Evolutionary conservation across 108 stramenopile species (phyloP).

Genomic region (Pseudonitzschia pungens): DNA sequence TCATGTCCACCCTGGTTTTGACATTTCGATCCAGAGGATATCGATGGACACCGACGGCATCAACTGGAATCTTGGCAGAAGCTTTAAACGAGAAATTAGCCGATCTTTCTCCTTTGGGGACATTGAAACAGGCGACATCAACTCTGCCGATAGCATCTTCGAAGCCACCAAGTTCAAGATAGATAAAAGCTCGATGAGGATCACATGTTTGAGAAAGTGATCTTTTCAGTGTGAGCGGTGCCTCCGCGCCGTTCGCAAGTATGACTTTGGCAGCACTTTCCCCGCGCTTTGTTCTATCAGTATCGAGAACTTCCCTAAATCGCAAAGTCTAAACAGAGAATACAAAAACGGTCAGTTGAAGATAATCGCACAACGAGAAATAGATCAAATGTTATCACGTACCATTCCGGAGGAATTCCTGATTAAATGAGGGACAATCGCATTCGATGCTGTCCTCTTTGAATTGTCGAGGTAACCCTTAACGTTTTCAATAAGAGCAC

Average conservation of each 20-base stretch:
- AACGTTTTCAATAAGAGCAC: slow-evolving; percentile 66
- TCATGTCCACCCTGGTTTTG: slow-evolving; percentile 15
- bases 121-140: slow-evolving; percentile 29
- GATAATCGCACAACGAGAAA: background rate
- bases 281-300: slow-evolving; percentile 38
- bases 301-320: slow-evolving; percentile 46
- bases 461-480: slow-evolving; percentile 30
- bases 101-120: slow-evolving; percentile 32
- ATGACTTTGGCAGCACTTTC: slow-evolving; percentile 34
- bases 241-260: slow-evolving; percentile 35
- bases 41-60: slow-evolving; percentile 57
- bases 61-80: slow-evolving; percentile 53
- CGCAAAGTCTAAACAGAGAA: slow-evolving; percentile 38
- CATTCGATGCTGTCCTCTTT: slow-evolving; percentile 16
- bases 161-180: slow-evolving; percentile 50
- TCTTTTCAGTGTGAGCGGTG: slow-evolving; percentile 49
- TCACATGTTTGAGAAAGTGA: slow-evolving; percentile 56
- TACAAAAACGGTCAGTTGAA: background rate
- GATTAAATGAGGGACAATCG: slow-evolving; percentile 61
- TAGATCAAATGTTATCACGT: slow-evolving; percentile 1
- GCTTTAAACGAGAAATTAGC: slow-evolving; percentile 43
- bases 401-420: slow-evolving; percentile 68
- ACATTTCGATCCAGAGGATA: slow-evolving; percentile 43
- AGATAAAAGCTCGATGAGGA: slow-evolving; percentile 52
- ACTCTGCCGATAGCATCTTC: slow-evolving; percentile 45